phyloP scores from a whole-genome alignment of 169 alveolate species.

The Cardiosporidium cionae region DNA sequence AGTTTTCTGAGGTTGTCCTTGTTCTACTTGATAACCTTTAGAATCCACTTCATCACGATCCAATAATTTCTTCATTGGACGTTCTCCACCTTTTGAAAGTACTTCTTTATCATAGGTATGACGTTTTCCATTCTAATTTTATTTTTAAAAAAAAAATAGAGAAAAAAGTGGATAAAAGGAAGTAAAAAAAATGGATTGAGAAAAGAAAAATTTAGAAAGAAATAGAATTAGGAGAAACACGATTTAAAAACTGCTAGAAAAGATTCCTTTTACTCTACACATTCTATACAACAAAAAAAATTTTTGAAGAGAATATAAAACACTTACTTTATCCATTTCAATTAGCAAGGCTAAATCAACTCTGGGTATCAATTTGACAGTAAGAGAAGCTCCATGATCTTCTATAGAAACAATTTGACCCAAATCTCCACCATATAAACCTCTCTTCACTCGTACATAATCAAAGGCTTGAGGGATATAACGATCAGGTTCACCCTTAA shows the following conservation, averaged over 20 bases:
- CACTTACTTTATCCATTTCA: neutral
- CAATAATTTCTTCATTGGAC: constrained; percentile 6
- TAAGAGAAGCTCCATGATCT: constrained; percentile 3
- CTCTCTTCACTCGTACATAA: constrained; percentile 21
- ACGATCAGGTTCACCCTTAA: no score
- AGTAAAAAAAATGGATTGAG: neutral
- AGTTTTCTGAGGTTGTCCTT: constrained; percentile 8
- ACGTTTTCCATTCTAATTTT: neutral
- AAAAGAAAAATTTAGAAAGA: neutral
- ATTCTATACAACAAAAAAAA: neutral
- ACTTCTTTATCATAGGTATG: neutral
- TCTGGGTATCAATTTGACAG: constrained; percentile 17
- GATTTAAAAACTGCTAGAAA: neutral
- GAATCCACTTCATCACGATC: constrained; percentile 15
- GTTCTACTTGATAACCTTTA: constrained; percentile 15
- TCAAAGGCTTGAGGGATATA: constrained; percentile 13
- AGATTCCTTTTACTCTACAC: no score
- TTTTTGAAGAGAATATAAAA: neutral
- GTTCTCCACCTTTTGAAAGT: constrained; percentile 3
- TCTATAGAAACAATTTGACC: constrained; percentile 6
- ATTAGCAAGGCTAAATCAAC: neutral
- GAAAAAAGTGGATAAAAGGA: neutral
- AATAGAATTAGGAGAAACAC: neutral
- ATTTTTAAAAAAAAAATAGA: neutral
- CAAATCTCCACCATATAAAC: constrained; percentile 8